Percentiles rank a stretch among this genome's conserved stretches.
These are phyloP conservation scores for Diplodia scrobiculata DNA, from an alignment of 2,329 filamentous ascomycete species.

Conservation along the genomic window DNA sequence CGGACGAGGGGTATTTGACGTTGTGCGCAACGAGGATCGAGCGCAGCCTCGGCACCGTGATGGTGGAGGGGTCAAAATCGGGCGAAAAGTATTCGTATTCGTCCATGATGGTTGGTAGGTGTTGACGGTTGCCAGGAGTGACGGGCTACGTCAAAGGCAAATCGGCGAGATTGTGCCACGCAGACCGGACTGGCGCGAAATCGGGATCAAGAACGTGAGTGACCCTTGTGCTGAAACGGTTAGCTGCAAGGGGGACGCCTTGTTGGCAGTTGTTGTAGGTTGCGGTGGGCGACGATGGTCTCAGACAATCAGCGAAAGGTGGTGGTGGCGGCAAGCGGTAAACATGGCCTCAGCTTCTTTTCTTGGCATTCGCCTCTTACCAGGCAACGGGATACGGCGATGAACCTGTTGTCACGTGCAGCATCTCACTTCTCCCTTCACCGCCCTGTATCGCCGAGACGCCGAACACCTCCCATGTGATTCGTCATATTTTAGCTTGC, in stretches of 20 bases:
- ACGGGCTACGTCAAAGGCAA: conserved; percentile 25
- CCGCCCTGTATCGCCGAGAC: not conserved
- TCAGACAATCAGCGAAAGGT: not conserved
- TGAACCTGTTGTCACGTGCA: not conserved
- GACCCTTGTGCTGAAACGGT: not conserved
- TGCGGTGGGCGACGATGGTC: conserved; percentile 14
- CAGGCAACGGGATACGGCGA: conserved; percentile 13
- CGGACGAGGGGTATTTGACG: conserved; percentile 79
- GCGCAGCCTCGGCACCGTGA: conserved; percentile 86
- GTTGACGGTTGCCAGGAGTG: conserved; percentile 21
- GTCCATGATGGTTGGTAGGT: conserved; percentile 40
- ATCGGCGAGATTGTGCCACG: conserved; percentile 1
- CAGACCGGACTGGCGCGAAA: not conserved
- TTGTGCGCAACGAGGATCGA: conserved; percentile 90
- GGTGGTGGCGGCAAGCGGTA: conserved; percentile 7
- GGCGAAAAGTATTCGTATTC: conserved; percentile 74
- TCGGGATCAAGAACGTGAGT: not conserved
- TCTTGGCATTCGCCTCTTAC: conserved; percentile 17
- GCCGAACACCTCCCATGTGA: conserved; percentile 1
- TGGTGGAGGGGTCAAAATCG: conserved; percentile 77
- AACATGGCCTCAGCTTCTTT: conserved; percentile 27
- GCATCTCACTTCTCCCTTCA: not conserved
- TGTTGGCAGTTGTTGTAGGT: not conserved
- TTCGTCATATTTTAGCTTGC: not conserved
- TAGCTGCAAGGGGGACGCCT: conserved; percentile 4